Evolutionary conservation across 2,329 filamentous ascomycete genomes (phyloP).

Genomic region (Graphiopsis chlorocephala): DNA sequence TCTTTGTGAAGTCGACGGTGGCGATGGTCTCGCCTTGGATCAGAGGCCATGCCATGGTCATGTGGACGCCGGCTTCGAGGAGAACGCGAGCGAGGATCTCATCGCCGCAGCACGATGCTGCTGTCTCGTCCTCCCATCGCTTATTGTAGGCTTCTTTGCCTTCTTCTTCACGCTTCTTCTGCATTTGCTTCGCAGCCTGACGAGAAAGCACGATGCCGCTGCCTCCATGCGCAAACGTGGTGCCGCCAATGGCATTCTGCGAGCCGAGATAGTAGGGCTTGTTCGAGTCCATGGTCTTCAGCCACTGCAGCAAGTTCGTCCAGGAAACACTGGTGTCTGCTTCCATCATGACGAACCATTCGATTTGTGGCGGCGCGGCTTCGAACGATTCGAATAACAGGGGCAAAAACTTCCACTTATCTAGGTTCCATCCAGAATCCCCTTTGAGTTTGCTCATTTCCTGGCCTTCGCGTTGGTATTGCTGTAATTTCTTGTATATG

Average conservation of each 20-base stretch:
- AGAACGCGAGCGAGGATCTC: constrained; percentile 52
- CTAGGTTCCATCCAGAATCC: constrained; percentile 50
- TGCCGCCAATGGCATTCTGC: constrained; percentile 36
- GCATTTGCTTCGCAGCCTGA: constrained; percentile 36
- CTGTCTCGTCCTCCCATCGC: constrained; percentile 43
- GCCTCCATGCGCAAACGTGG: constrained; percentile 43
- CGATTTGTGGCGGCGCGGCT: constrained; percentile 43
- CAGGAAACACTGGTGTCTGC: constrained; percentile 53
- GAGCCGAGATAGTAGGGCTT: constrained; percentile 51
- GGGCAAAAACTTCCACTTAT: constrained; percentile 58
- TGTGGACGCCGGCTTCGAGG: constrained; percentile 43
- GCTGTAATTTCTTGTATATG: constrained; percentile 32
- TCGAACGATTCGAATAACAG: constrained; percentile 53
- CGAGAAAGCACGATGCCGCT: constrained; percentile 47
- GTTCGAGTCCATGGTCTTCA: constrained; percentile 46
- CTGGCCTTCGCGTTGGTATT: constrained; percentile 32
- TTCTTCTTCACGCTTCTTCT: constrained; percentile 40
- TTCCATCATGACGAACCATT: constrained; percentile 58
- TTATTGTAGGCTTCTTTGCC: constrained; percentile 36
- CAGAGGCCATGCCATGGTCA: constrained; percentile 45
- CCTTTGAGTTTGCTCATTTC: constrained; percentile 32
- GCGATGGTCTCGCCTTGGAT: constrained; percentile 45
- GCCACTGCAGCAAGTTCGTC: constrained; percentile 48
- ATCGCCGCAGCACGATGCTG: constrained; percentile 55
- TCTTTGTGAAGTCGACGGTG: constrained; percentile 41